Evolutionary conservation across 78 protist genomes (phyloP), one percentile per base, ranked within the genome.

Genomic region (Protostelium mycophagum): DNA sequence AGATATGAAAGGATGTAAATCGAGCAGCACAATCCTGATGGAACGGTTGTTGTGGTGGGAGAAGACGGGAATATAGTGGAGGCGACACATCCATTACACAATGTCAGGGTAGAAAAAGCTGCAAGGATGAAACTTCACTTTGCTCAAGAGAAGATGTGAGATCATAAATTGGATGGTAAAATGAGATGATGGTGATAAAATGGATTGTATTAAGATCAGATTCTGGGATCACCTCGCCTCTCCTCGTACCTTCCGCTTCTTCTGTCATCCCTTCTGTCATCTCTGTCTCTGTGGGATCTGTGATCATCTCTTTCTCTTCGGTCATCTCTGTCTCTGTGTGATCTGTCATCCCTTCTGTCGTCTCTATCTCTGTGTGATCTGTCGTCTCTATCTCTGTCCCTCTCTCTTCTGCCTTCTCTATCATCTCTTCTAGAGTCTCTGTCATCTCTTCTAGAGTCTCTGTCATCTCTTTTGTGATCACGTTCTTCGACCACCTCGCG

Each of bases 11-110:
- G 85, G 5, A 86, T 89, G 88, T 28, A 89, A 5, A 23, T 34
- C 34, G 36, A 28, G 83, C 38, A 16, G 88, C 90, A 87, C 90
- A 83, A 83, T 1, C 28, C 38, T 28, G 87, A 90, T 83, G 86
- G 88, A 36, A 35, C n/a, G 36, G 87, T 89, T 31, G 87, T 89
- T 37, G 29, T 86, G 1, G 88, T 34, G 9, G 38, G 34, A 10
- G 35, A 29, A n/a, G 31, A 86, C 0, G 63, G 36, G 0, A 63
- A 38, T 38, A 5, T 90, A 0, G 28, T 86, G 35, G 89, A 91
- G 37, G 90, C 94, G 1, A 38, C 87, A 34, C 94, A 91, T 88
- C 94, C 94, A 34, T 85, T 91, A 34, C 89, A 85, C 36, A 91
- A 91, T 51, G 35, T 91, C 23, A 38, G 84, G 84, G 0, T 87